phyloP scores from a whole-genome alignment of 2,329 filamentous ascomycete genomes.

The Decorospora gaudefroyi region DNA sequence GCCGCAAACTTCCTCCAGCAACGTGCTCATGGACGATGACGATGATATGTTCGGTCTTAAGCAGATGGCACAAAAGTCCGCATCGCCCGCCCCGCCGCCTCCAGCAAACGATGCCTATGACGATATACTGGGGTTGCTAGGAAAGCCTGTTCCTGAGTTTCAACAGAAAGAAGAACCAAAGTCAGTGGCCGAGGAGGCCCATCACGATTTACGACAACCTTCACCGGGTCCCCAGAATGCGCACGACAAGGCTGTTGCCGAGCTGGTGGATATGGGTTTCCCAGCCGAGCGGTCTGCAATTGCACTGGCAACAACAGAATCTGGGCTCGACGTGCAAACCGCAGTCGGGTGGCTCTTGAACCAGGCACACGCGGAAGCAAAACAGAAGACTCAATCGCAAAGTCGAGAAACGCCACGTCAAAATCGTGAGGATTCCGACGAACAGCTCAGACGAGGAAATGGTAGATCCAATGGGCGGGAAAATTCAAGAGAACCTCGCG shows the following conservation, averaged over 20 bases:
- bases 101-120: constrained; percentile 53
- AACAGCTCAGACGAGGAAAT: constrained; percentile 30
- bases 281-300: constrained; percentile 78
- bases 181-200: constrained; percentile 13
- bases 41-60: constrained; percentile 88
- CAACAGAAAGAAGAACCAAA: constrained; percentile 36
- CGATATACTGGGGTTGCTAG: constrained; percentile 65
- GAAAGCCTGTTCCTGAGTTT: constrained; percentile 62
- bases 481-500: constrained; percentile 39
- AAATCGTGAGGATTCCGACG: constrained; percentile 33
- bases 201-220: constrained; percentile 17
- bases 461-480: constrained; percentile 39
- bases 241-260: constrained; percentile 79
- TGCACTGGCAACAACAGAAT: constrained; percentile 78
- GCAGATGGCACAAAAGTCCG: constrained; percentile 58
- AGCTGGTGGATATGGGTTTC: constrained; percentile 95
- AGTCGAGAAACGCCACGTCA: constrained; percentile 33
- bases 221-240: constrained; percentile 50
- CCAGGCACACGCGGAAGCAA: constrained; percentile 83
- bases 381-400: constrained; percentile 63
- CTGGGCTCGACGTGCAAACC: constrained; percentile 78
- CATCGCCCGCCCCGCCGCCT: constrained; percentile 28
- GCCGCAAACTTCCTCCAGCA: constrained; percentile 23
- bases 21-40: constrained; percentile 61
- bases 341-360: constrained; percentile 90